Conservation (phyloP, 1,284 basidiomycete species). For the Ustilago trichophora region DNA sequence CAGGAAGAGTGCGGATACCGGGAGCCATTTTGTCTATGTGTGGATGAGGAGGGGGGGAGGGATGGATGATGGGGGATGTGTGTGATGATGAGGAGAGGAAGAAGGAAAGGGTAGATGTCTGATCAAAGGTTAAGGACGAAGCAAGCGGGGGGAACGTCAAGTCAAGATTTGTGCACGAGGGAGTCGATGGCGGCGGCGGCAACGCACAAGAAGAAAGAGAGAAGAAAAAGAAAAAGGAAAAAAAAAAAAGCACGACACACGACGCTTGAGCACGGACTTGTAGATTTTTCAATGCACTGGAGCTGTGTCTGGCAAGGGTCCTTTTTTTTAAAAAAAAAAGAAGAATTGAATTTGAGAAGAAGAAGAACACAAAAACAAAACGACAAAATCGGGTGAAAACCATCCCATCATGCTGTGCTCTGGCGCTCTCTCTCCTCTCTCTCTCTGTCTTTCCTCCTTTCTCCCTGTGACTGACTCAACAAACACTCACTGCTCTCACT, state of each 20-base stretch:
- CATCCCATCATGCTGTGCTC: too few relatives aligned
- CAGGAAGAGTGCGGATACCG: constrained; percentile 50
- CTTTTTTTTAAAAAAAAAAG: too few relatives aligned
- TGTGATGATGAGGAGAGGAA: neutral
- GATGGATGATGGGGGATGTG: too few relatives aligned
- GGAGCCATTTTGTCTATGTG: constrained; percentile 38
- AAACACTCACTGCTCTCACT: too few relatives aligned
- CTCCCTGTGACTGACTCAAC: too few relatives aligned
- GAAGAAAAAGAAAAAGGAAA: neutral
- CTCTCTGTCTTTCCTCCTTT: too few relatives aligned
- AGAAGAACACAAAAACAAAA: too few relatives aligned
- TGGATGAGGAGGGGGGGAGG: constrained; percentile 4
- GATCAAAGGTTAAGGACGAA: neutral
- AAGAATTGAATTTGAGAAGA: constrained; percentile 3
- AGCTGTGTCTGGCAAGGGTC: constrained; percentile 13
- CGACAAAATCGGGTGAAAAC: too few relatives aligned
- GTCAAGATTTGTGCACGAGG: constrained; percentile 2
- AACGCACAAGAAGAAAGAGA: neutral
- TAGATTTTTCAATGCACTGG: constrained; percentile 11
- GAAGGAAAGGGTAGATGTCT: neutral
- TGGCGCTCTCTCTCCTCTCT: too few relatives aligned
- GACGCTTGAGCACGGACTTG: neutral
- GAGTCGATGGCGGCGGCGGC: constrained; percentile 1
- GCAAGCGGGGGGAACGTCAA: neutral
- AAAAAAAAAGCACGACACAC: neutral